phyloP scores from a whole-genome alignment of 164 flowering plant genomes.

The Santalum album region DNA sequence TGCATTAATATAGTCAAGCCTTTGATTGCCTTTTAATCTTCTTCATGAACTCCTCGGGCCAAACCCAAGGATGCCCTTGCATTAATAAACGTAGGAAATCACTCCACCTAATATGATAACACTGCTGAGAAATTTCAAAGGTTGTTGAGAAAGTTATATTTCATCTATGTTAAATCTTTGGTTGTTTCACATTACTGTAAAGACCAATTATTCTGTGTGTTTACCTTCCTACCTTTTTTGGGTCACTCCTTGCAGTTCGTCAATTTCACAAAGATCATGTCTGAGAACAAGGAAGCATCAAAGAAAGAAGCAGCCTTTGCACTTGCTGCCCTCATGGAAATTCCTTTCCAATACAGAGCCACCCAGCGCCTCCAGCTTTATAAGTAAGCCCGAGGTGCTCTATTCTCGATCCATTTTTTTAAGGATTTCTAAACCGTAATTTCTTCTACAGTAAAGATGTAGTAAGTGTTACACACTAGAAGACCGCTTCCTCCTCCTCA shows the following conservation, averaged over 20 bases:
- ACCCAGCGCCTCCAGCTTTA: conserved; percentile 31
- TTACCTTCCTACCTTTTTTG: background rate
- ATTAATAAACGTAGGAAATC: no score
- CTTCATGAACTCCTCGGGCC: no score
- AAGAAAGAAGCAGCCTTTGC: conserved; percentile 84
- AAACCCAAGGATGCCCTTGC: no score
- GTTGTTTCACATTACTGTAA: background rate
- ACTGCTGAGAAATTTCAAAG: no score
- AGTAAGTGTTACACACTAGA: conserved; percentile 15
- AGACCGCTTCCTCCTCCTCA: conserved; percentile 69
- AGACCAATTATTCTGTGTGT: background rate
- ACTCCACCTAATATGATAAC: no score
- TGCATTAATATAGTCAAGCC: no score
- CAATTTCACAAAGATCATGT: conserved; percentile 83
- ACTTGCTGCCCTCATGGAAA: conserved; percentile 89
- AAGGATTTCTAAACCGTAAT: background rate
- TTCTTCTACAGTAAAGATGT: conserved; percentile 18
- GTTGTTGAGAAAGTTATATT: background rate
- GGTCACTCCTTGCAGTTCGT: conserved; percentile 52
- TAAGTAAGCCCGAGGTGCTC: conserved; percentile 30
- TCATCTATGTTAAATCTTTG: background rate
- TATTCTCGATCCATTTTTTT: background rate
- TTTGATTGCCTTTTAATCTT: no score
- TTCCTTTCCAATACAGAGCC: conserved; percentile 76
- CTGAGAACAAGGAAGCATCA: conserved; percentile 40